phyloP scores from a whole-genome alignment of 257 asterid species.

The Asclepias syriaca region DNA sequence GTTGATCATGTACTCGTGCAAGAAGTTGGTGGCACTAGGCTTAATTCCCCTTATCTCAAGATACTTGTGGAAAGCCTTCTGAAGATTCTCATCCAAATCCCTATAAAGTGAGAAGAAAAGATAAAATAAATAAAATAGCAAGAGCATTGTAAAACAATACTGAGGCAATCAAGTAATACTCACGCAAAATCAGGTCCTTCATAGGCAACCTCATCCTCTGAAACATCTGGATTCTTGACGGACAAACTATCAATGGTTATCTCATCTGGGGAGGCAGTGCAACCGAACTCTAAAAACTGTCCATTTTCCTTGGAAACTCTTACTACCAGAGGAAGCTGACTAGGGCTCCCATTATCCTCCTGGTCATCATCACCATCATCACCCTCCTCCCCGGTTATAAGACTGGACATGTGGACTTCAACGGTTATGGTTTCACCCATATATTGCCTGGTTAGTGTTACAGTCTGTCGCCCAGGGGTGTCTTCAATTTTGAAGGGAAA shows the following conservation, averaged over 20 bases:
- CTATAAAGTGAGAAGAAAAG: constrained; percentile 21
- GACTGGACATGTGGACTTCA: constrained; percentile 76
- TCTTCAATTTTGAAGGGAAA: constrained; percentile 78
- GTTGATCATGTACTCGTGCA: constrained; percentile 76
- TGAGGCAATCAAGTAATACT: constrained; percentile 17
- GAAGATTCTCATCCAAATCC: constrained; percentile 92
- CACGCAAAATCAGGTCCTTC: constrained; percentile 88
- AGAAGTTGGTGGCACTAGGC: constrained; percentile 70
- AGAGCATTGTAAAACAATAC: background rate
- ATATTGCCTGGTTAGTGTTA: constrained; percentile 55
- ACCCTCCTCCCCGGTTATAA: constrained; percentile 39
- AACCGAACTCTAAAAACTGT: constrained; percentile 62
- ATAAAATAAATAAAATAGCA: background rate
- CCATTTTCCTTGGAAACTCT: constrained; percentile 57
- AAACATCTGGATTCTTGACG: constrained; percentile 41
- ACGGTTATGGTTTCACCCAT: constrained; percentile 60
- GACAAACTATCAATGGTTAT: constrained; percentile 54
- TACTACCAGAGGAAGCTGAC: constrained; percentile 55
- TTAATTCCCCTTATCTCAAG: constrained; percentile 79
- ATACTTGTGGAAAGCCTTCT: constrained; percentile 91
- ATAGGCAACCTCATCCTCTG: constrained; percentile 69
- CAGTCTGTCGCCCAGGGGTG: constrained; percentile 55
- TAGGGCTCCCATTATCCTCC: constrained; percentile 18
- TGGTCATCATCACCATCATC: constrained; percentile 30
- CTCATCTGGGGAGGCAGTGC: constrained; percentile 72